phyloP scores from a whole-genome alignment of 2,329 filamentous ascomycete genomes.

The Ophiosphaerella herpotricha region DNA sequence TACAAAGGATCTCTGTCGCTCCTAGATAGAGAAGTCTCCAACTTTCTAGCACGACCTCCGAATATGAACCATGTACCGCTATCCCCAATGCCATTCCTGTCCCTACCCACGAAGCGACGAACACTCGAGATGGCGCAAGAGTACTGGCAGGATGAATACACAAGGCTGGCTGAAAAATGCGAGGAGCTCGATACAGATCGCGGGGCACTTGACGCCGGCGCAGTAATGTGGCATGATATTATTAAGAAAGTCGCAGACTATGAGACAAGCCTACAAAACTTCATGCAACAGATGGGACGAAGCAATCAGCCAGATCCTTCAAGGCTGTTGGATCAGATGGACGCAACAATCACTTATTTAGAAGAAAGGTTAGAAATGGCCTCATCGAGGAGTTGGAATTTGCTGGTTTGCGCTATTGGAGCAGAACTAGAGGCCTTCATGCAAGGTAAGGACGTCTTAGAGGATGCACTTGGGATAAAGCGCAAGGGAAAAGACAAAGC shows the following conservation, averaged over 20 bases:
- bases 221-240: constrained; percentile 67
- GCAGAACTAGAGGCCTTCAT: constrained; percentile 72
- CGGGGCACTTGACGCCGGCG: constrained; percentile 69
- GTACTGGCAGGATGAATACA: constrained; percentile 71
- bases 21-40: constrained; percentile 65
- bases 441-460: constrained; percentile 64
- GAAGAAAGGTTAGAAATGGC: constrained; percentile 60
- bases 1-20: constrained; percentile 70
- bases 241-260: constrained; percentile 65
- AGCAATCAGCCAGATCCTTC: constrained; percentile 19
- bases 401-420: constrained; percentile 75
- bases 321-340: constrained; percentile 54
- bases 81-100: constrained; percentile 57
- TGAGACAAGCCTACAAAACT: constrained; percentile 64
- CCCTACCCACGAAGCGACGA: constrained; percentile 65
- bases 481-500: constrained; percentile 36
- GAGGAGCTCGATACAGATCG: constrained; percentile 64
- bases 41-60: constrained; percentile 64
- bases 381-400: constrained; percentile 69
- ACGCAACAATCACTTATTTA: constrained; percentile 59
- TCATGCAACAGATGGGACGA: constrained; percentile 51
- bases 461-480: constrained; percentile 40
- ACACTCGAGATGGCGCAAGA: constrained; percentile 72
- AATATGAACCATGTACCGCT: constrained; percentile 34
- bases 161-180: constrained; percentile 60